Base-by-base conservation (phyloP, 1,284 basidiomycete species). In the Ceratobasidium sp. region DNA sequence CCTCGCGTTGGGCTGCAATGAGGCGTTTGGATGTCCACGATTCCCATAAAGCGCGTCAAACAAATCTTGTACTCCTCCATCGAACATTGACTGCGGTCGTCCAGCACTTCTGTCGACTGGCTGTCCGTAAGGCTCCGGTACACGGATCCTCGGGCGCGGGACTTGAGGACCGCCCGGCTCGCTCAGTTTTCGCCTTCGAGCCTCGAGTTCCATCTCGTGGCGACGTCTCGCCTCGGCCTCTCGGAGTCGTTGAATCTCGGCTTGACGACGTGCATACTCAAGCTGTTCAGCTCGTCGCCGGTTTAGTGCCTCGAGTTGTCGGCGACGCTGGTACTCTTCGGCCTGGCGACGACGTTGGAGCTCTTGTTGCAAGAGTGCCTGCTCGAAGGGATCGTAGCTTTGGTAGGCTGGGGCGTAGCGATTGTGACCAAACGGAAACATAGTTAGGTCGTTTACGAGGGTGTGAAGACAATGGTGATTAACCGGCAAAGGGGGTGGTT, bases 251-350 rank as follows among this genome's bases (percentile, higher is more conserved):
- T 68, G 40, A n/a, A 56, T 20, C 27, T 68, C 65, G n/a, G 65
- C 65, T 38, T 68, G 65, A 20, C 50, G 62, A 22, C 62, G 65
- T 17, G 65, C 52, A 15, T 56, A 38, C 34, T 53, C 65, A 15
- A 55, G 40, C 29, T 68, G 65, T 31, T 58, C 40, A 3, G 50
- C 62, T 12, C 65, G 52, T 13, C 65, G 42, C 35, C 65, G 65
- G 42, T 68, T 68, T 22, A 68, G 65, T 20, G 55, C 52, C 38
- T 68, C 65, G 29, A 56, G n/a, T 13, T 49, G 65, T 35, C 53
- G 53, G 12, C 42, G 65, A 22, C 49, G 49, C 6, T 52, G 29
- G 50, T 56, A 56, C 29, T 34, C 65, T 42, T 68, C 65, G 10
- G 43, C 53, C n/a, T 43, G 42, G 7, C 50, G 42, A 17, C 32